Conservation (phyloP, 2,329 filamentous ascomycete species). For the Xylaria sp. region DNA sequence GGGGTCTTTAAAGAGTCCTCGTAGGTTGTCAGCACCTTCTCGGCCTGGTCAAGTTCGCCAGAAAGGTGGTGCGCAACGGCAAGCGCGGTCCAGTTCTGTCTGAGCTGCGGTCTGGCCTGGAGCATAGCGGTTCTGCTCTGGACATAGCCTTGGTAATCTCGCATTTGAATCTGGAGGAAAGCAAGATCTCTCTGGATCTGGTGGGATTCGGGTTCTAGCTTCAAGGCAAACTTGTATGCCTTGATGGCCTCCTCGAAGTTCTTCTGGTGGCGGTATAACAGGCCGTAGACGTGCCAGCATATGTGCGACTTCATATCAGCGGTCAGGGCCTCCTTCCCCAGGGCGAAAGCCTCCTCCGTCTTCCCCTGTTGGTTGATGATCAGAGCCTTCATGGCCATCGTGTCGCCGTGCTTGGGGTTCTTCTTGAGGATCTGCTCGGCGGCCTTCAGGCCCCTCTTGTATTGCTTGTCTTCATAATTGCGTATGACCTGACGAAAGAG, state of each 20-base stretch:
- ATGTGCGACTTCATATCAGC: conserved; percentile 99
- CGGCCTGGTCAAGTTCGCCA: conserved; percentile 83
- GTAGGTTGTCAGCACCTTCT: conserved; percentile 88
- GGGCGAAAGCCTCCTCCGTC: conserved; percentile 87
- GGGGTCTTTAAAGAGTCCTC: conserved; percentile 88
- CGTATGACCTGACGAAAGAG: conserved; percentile 95
- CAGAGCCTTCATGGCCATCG: conserved; percentile 97
- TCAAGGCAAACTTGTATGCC: conserved; percentile 94
- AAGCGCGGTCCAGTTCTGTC: conserved; percentile 97
- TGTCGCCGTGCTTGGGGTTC: conserved; percentile 94
- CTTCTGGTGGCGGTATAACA: conserved; percentile 90
- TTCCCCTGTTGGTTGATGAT: conserved; percentile 93
- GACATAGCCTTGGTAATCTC: conserved; percentile 92
- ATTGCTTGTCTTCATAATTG: conserved; percentile 97
- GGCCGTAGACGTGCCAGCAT: conserved; percentile 98
- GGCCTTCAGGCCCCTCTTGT: conserved; percentile 90
- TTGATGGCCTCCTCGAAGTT: conserved; percentile 99
- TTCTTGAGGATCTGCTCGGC: conserved; percentile 97
- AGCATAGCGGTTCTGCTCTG: conserved; percentile 88
- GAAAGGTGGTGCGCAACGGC: conserved; percentile 89
- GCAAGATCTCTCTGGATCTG: conserved; percentile 95
- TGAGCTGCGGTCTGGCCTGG: conserved; percentile 75
- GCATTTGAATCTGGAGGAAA: conserved; percentile 91
- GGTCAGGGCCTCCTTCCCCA: conserved; percentile 89
- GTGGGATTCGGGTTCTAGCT: conserved; percentile 87